Evolutionary conservation across 176 grass and related monocot genomes (phyloP).

Genomic region (Oryza glaberrima): DNA sequence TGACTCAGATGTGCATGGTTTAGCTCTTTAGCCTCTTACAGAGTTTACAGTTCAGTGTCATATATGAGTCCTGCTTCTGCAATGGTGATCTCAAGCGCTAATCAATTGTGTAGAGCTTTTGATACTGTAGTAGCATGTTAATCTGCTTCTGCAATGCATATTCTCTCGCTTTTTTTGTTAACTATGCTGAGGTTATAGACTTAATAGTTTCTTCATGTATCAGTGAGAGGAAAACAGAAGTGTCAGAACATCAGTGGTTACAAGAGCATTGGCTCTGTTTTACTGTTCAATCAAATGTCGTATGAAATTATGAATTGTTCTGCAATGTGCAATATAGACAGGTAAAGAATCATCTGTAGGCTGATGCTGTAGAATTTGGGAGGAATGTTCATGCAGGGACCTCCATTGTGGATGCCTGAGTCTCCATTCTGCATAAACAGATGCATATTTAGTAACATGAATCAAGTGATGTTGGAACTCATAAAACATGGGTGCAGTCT

Average conservation of each 20-base stretch:
- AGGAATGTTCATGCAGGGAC: neutral
- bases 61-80: slow-evolving; percentile 17
- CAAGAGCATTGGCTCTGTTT: neutral
- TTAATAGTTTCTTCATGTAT: neutral
- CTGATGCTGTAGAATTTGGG: neutral
- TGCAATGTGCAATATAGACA: slow-evolving; percentile 16
- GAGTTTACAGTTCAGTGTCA: neutral
- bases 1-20: slow-evolving; percentile 17
- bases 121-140: neutral
- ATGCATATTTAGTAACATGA: neutral
- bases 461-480: neutral
- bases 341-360: slow-evolving; percentile 22
- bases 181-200: neutral
- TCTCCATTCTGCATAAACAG: slow-evolving; percentile 28
- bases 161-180: neutral
- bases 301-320: slow-evolving; percentile 31
- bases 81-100: neutral
- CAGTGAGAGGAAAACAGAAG: neutral
- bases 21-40: neutral
- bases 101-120: neutral
- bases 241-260: neutral
- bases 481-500: no score
- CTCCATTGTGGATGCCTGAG: slow-evolving; percentile 18
- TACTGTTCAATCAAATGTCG: slow-evolving; percentile 1
- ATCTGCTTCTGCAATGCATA: neutral